Evolutionary conservation across 306 rosid genomes (phyloP).

Genomic region (Rosa persica): DNA sequence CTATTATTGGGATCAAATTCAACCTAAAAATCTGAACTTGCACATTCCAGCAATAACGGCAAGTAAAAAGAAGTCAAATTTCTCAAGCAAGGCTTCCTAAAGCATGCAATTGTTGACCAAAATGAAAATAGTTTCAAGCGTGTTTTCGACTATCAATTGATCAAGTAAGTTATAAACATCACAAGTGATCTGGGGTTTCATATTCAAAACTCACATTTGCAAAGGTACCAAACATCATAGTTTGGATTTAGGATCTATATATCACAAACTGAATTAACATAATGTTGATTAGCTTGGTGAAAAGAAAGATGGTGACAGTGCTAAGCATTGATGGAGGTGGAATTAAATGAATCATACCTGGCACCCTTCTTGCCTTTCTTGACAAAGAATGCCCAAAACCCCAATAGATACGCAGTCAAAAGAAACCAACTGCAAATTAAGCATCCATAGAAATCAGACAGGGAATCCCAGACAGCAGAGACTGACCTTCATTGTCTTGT

Average conservation of each 20-base stretch:
- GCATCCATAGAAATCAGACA: not conserved
- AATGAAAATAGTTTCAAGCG: not conserved
- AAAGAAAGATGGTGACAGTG: too few species aligned
- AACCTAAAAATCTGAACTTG: not conserved
- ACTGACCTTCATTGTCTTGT: constrained; percentile 9
- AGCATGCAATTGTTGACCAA: constrained; percentile 1
- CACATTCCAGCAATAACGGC: not conserved
- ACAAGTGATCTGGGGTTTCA: too few species aligned
- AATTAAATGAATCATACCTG: too few species aligned
- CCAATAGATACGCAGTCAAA: not conserved
- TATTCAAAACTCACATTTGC: too few species aligned
- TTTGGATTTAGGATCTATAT: too few species aligned
- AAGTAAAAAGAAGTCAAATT: not conserved
- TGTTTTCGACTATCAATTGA: too few species aligned
- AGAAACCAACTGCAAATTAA: not conserved
- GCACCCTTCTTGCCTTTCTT: too few species aligned
- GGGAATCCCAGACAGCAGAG: not conserved
- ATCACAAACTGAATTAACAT: too few species aligned
- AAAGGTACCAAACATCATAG: too few species aligned
- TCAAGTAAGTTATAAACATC: too few species aligned
- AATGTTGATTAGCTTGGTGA: too few species aligned
- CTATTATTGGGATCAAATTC: not conserved
- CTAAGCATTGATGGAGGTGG: too few species aligned
- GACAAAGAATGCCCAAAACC: not conserved
- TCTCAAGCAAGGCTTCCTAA: not conserved